Evolutionary conservation across 2,329 filamentous ascomycete species (phyloP).

Genomic region (Ophiostoma australiae): DNA sequence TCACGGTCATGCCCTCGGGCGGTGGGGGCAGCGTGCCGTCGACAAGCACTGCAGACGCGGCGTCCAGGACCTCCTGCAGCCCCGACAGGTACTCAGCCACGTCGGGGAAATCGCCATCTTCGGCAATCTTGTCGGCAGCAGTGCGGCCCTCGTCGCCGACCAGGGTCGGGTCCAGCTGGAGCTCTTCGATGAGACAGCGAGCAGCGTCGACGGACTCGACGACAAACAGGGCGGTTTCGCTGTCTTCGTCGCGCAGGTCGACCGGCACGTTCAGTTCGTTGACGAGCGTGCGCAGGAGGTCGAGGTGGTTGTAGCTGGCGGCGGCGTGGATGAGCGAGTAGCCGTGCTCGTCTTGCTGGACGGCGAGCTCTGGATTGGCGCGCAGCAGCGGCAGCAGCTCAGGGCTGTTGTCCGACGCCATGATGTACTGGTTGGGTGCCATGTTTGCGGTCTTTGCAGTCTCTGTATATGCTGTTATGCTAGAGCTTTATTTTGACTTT

Average conservation of each 20-base stretch:
- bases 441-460: background rate
- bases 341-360: conserved; percentile 79
- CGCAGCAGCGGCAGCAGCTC: conserved; percentile 70
- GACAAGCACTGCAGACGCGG: conserved; percentile 27
- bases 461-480: background rate
- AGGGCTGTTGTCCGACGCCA: conserved; percentile 76
- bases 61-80: conserved; percentile 31
- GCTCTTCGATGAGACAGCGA: conserved; percentile 72
- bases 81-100: conserved; percentile 65
- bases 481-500: background rate
- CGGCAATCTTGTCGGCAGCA: conserved; percentile 72
- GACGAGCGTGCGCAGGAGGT: conserved; percentile 71
- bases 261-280: conserved; percentile 71
- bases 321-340: conserved; percentile 94
- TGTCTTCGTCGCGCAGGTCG: conserved; percentile 82
- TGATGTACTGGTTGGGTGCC: conserved; percentile 59
- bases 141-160: conserved; percentile 71
- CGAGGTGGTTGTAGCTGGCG: conserved; percentile 82
- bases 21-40: conserved; percentile 51
- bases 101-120: conserved; percentile 71
- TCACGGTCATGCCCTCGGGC: conserved; percentile 72
- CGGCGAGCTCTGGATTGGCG: conserved; percentile 69
- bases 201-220: conserved; percentile 77
- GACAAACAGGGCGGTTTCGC: conserved; percentile 93
- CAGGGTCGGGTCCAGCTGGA: conserved; percentile 62